Base-by-base conservation (phyloP, 2,329 filamentous ascomycete genomes). In the Aspergillus ibericus region DNA sequence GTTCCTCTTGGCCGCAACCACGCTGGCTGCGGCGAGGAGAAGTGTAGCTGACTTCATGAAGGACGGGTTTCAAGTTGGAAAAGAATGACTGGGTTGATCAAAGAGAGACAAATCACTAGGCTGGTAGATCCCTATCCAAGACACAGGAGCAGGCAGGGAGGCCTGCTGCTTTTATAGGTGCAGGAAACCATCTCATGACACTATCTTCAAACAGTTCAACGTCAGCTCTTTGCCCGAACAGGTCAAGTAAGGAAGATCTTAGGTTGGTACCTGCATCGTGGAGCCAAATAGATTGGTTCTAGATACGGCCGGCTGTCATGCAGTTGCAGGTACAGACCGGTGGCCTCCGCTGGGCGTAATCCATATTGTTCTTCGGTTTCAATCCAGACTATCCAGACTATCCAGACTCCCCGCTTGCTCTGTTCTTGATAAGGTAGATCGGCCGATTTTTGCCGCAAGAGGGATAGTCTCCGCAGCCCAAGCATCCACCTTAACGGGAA, bases 1-100 rank as follows among this genome's bases (percentile, higher is more conserved):
- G 36, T 53, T 53, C 29, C 16, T 50, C 36, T 53, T 44, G 36
- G 51, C 51, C 38, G 51, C 51, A 42, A 22, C 51, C 51, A 53
- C 22, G 22, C 36, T 20, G 25, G 51, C 51, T 15, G 40, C 51
- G 36, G 51, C 40, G 34, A 53, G 51, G n/a, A 44, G n/a, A 22
- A 29, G 25, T 9, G 51, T 15, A 20, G 36, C 36, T 1, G 51
- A 44, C 36, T 53, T 53, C 51, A 53, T 53, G 6, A 9, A 34
- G 4, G 15, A 18, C 12, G n/a, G 10, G 29, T 32, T 32, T 40
- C 20, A 42, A 40, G 35, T 40, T 9, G 18, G 18, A 13, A 40
- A 32, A 20, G 25, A 44, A 35, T 42, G 51, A 34, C 13, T 16
- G 22, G 25, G 15, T 7, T 34, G 51, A 32, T 48, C 15, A 48